Conservation (phyloP, 1,284 basidiomycete species). For the Laetiporus sulphureus region DNA sequence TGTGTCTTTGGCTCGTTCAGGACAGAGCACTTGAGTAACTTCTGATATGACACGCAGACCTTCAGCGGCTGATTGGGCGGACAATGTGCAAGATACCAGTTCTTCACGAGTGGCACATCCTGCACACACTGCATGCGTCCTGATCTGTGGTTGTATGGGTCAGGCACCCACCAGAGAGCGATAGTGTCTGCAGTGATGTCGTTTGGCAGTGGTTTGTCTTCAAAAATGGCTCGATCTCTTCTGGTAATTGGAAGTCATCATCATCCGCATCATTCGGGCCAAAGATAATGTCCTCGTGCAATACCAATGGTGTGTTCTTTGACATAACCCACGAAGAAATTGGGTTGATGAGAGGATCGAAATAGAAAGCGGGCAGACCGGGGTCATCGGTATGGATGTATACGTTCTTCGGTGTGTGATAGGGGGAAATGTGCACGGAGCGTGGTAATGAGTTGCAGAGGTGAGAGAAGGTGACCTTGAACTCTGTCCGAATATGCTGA, state of each 20-base stretch:
- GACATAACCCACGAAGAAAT: constrained; percentile 84
- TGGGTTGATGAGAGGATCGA: constrained; percentile 97
- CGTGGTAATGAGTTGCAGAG: constrained; percentile 98
- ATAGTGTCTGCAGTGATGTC: constrained; percentile 96
- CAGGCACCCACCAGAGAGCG: constrained; percentile 97
- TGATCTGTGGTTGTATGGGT: constrained; percentile 91
- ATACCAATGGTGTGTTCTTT: constrained; percentile 77
- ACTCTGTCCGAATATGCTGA: constrained; percentile 97
- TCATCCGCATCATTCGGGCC: constrained; percentile 81
- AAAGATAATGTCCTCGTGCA: constrained; percentile 91
- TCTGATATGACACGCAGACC: constrained; percentile 98
- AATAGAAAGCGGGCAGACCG: constrained; percentile 99
- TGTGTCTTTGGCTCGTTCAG: constrained; percentile 89
- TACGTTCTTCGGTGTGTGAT: constrained; percentile 95
- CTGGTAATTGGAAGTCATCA: constrained; percentile 86
- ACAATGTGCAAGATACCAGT: constrained; percentile 98
- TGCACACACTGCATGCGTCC: constrained; percentile 92
- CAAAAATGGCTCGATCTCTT: constrained; percentile 80
- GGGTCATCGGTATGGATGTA: constrained; percentile 99
- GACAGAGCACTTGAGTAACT: constrained; percentile 94
- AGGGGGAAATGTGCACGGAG: constrained; percentile 89
- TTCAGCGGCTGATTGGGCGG: constrained; percentile 96
- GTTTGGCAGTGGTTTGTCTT: constrained; percentile 77
- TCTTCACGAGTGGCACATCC: constrained; percentile 94
- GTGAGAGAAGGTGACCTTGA: constrained; percentile 99